Percentiles rank a stretch among this genome's conserved stretches.
Conservation (phyloP, 345 rosid genomes). For the Eutrema yunnanense region DNA sequence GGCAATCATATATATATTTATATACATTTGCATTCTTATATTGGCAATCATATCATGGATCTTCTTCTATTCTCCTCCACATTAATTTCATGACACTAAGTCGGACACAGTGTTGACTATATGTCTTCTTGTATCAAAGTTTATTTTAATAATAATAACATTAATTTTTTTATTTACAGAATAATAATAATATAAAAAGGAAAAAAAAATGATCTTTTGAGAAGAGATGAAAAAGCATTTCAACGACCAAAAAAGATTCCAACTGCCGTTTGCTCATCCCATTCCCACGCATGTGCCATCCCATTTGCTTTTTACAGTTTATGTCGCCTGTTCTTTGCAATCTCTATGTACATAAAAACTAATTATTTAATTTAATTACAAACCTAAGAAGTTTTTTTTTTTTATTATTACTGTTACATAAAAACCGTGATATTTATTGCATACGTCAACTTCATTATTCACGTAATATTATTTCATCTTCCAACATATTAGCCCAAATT, state of each 20-base stretch:
- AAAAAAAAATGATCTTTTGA: not conserved
- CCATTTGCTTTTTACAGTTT: conserved; percentile 5
- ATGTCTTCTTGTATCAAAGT: conserved; percentile 4
- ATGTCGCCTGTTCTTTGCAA: conserved; percentile 8
- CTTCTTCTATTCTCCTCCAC: not conserved
- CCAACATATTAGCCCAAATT: conserved; percentile 1
- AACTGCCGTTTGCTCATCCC: conserved; percentile 21
- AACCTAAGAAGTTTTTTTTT: not conserved
- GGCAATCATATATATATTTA: too few relatives aligned
- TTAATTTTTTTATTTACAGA: too few relatives aligned
- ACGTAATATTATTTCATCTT: not conserved
- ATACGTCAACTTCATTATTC: not conserved
- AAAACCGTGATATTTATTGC: not conserved
- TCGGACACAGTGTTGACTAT: conserved; percentile 18
- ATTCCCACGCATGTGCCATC: conserved; percentile 24
- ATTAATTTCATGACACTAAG: conserved; percentile 10
- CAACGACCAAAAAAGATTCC: conserved; percentile 26
- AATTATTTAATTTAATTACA: not conserved
- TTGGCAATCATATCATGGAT: not conserved
- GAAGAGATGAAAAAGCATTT: not conserved
- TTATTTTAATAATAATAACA: not conserved
- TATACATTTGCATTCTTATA: not conserved
- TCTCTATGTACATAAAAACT: not conserved
- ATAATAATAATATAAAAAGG: not conserved
- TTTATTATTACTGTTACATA: not conserved